Percentiles rank a stretch among this genome's conserved stretches.
Evolutionary conservation across 352 stramenopile species (phyloP).

Genomic region (Globisporangium parvum): DNA sequence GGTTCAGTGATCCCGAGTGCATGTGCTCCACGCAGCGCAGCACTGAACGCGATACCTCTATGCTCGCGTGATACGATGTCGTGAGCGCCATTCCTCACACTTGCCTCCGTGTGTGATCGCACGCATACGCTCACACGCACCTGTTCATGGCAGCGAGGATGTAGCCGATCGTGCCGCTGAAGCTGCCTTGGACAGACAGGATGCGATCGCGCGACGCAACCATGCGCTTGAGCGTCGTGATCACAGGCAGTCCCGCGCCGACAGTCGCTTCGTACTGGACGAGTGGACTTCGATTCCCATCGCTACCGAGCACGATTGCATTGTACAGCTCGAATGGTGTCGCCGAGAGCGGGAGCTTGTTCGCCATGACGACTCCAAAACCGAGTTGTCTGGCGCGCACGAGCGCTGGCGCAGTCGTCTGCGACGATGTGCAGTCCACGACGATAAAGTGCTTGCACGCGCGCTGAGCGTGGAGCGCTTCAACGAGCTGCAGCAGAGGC

Average conservation of each 20-base stretch:
- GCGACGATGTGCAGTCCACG: constrained; percentile 25
- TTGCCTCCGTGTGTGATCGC: background rate
- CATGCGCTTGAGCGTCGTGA: constrained; percentile 42
- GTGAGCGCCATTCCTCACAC: background rate
- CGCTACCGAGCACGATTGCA: constrained; percentile 17
- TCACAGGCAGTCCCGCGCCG: constrained; percentile 53
- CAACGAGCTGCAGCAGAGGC: constrained; percentile 3
- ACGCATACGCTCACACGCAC: background rate
- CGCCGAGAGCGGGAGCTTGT: constrained; percentile 44
- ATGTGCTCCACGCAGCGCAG: constrained; percentile 39
- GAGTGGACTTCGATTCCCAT: constrained; percentile 8
- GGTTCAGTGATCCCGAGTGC: constrained; percentile 56
- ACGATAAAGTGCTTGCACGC: constrained; percentile 16
- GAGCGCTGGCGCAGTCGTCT: constrained; percentile 13
- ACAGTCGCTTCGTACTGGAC: constrained; percentile 56
- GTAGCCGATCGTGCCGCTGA: constrained; percentile 64
- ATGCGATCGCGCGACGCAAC: constrained; percentile 44
- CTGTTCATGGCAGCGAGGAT: constrained; percentile 33
- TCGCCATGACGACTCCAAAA: constrained; percentile 35
- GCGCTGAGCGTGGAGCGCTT: constrained; percentile 7
- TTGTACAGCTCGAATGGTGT: constrained; percentile 25
- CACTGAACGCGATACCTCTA: constrained; percentile 36
- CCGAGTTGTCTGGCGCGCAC: constrained; percentile 15
- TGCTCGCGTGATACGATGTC: background rate
- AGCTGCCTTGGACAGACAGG: constrained; percentile 36